Conservation (phyloP, 2,329 filamentous ascomycete genomes). For the Ophiostoma quercus region DNA sequence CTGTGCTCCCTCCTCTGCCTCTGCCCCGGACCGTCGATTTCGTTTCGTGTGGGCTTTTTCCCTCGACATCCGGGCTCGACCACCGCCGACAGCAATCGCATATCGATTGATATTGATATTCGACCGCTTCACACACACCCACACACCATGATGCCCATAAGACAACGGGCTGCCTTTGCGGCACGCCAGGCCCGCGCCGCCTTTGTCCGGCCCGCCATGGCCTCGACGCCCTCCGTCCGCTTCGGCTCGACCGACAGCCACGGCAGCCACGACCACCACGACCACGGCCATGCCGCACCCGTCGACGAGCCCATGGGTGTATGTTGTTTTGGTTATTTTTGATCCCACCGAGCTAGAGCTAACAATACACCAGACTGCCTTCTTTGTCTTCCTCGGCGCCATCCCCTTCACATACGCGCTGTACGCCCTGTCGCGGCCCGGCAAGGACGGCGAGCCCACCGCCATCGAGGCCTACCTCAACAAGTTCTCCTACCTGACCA, state of each 20-base stretch:
- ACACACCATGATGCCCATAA: constrained; percentile 36
- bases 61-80: constrained; percentile 18
- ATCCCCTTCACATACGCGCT: constrained; percentile 42
- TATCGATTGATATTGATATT: not conserved
- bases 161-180: constrained; percentile 36
- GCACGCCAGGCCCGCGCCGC: constrained; percentile 34
- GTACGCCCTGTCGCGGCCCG: constrained; percentile 48
- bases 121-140: not conserved
- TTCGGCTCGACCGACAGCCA: constrained; percentile 44
- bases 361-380: not conserved
- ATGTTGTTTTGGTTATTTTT: constrained; percentile 33
- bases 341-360: not conserved
- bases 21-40: constrained; percentile 14
- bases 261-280: constrained; percentile 21
- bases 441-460: constrained; percentile 47
- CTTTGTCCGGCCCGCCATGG: constrained; percentile 28
- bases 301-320: constrained; percentile 53
- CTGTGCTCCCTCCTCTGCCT: constrained; percentile 3
- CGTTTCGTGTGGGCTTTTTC: constrained; percentile 21
- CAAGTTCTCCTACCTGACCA: constrained; percentile 44
- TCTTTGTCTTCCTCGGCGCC: constrained; percentile 33
- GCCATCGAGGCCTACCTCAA: constrained; percentile 43
- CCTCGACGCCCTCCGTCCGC: constrained; percentile 29
- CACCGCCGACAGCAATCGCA: constrained; percentile 15
- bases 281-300: constrained; percentile 41